A percentile compares a stretch with the other conserved stretches of the same genome.
phyloP scores from a whole-genome alignment of 2,329 filamentous ascomycete genomes.

The Sclerotinia trifoliorum region DNA sequence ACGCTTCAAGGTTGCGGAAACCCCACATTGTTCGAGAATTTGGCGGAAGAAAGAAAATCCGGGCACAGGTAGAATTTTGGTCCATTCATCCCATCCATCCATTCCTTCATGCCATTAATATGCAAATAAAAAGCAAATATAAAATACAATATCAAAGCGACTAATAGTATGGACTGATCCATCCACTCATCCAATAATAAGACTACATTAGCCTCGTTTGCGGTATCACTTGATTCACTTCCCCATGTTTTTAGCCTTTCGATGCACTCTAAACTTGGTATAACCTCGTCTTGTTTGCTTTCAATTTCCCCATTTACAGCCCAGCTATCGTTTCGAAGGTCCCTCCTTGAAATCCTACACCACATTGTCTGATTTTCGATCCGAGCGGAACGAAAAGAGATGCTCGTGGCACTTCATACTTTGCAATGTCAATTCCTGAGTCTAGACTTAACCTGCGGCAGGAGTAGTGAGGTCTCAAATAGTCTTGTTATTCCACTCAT shows the following conservation, averaged over 20 bases:
- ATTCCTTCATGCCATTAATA: neutral
- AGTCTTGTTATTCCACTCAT: neutral
- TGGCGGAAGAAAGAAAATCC: constrained; percentile 13
- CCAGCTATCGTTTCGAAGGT: neutral
- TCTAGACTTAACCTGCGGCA: neutral
- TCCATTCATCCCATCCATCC: neutral
- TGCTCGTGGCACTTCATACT: constrained; percentile 7
- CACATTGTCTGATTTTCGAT: neutral
- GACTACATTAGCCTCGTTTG: neutral
- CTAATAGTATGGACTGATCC: neutral
- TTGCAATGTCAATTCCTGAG: neutral
- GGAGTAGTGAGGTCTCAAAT: neutral
- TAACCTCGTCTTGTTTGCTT: neutral
- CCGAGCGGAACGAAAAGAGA: neutral
- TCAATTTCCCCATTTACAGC: constrained; percentile 8
- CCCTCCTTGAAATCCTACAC: neutral
- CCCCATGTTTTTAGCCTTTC: neutral
- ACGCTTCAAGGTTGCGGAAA: neutral
- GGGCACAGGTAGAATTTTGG: neutral
- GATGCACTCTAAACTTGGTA: neutral
- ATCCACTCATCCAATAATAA: neutral
- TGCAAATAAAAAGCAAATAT: neutral
- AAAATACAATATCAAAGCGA: neutral
- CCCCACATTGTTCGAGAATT: constrained; percentile 9
- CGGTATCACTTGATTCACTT: neutral